Conservation (phyloP, 139 green algal species). For the Spirogloea muscicola region DNA sequence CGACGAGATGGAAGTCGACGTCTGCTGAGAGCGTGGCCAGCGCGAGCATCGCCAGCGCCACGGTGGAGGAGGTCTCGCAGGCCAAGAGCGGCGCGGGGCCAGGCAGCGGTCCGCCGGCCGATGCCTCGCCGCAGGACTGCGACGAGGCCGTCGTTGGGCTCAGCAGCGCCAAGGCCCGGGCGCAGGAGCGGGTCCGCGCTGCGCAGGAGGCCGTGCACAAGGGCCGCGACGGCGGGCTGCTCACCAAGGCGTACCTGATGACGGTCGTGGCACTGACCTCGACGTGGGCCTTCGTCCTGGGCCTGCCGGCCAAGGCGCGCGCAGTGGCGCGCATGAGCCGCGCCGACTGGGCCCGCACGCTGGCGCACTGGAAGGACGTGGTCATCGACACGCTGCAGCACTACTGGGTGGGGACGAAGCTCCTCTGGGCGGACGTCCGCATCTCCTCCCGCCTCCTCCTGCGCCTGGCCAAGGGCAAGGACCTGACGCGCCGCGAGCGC, state of each 20-base stretch:
- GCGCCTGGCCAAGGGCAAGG: slow-evolving; percentile 35
- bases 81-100: too few species aligned
- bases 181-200: too few species aligned
- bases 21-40: too few species aligned
- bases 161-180: slow-evolving; percentile 6
- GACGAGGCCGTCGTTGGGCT: slow-evolving; percentile 38
- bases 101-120: too few species aligned
- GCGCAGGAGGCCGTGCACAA: slow-evolving; percentile 28
- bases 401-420: slow-evolving; percentile 46
- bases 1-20: background rate
- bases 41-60: too few species aligned
- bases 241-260: slow-evolving; percentile 19
- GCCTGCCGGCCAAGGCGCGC: slow-evolving; percentile 1
- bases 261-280: slow-evolving; percentile 14
- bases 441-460: slow-evolving; percentile 42
- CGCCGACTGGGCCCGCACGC: slow-evolving; percentile 22
- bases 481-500: slow-evolving; percentile 72
- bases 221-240: slow-evolving; percentile 16
- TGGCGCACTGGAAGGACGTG: slow-evolving; percentile 10
- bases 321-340: slow-evolving; percentile 26
- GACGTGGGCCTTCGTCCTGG: slow-evolving; percentile 19
- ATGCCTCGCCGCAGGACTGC: too few species aligned
- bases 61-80: too few species aligned
- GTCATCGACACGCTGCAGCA: slow-evolving; percentile 31
- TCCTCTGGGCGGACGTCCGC: slow-evolving; percentile 42